Base-by-base conservation (phyloP, 106 monocot species). In the Amphibolis antarctica region DNA sequence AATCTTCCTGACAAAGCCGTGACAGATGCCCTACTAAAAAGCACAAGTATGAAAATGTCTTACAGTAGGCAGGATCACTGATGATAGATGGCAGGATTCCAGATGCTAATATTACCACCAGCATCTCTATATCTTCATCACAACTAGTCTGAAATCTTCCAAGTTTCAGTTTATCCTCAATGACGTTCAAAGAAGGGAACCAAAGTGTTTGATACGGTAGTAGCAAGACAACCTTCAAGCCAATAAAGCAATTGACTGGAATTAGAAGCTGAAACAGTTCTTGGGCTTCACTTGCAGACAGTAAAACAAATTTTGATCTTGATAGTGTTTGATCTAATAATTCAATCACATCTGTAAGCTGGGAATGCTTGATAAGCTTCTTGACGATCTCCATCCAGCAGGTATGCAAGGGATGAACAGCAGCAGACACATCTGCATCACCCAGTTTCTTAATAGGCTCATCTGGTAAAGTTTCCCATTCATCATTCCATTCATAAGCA, bases 401-500 rank as follows among this genome's bases (percentile, higher is more conserved):
- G 29, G 55, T 25, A 62, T 96, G 96, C 46, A 96, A 71, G 47
- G 80, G 78, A 63, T 77, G 73, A 30, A 84, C 46, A n/a, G 64
- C 73, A 55, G 64, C 20, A 47, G 52, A 65, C 1, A 26, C 49
- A 23, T 73, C 64, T 18, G 70, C 28, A 55, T 84, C 77, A 31
- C 12, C 53, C 58, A 71, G 77, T 11, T 31, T 60, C 55, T 59
- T 82, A 6, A 24, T 31, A 0, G 71, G 48, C n/a, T 86, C 89
- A 18, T 93, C 88, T 4, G 79, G 77, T 60, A 87, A 68, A 27
- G 55, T 68, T 75, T 94, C 96, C 96, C 96, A 96, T 17, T 86
- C 96, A 44, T 84, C 90, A 70, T 80, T 84, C 96, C 96, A 96
- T n/a, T 80, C 86, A 59, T 90, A 86, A 71, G 69, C 64, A 63